A percentile compares a stretch with the other conserved stretches of the same genome.
These are phyloP conservation scores for Sclerospora graminicola DNA, from an alignment of 352 stramenopile species.

Conservation along the genomic window DNA sequence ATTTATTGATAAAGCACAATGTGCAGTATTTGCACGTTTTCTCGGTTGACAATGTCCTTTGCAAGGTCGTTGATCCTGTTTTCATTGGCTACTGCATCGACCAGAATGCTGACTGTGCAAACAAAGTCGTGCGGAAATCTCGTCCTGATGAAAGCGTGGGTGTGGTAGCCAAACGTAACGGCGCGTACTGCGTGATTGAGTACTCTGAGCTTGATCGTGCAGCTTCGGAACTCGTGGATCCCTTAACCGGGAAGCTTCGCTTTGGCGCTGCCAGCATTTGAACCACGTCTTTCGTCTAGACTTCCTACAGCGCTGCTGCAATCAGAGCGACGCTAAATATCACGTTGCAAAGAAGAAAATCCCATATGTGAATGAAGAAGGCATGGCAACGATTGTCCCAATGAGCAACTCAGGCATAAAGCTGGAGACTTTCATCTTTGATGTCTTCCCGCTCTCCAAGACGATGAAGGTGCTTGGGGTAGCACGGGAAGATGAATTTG, in stretches of 20 bases:
- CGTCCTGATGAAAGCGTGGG: constrained; percentile 89
- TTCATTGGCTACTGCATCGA: constrained; percentile 97
- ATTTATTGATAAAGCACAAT: constrained; percentile 71
- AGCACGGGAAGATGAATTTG: constrained; percentile 86
- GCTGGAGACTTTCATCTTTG: constrained; percentile 98
- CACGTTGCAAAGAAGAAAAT: constrained; percentile 98
- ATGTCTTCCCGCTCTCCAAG: constrained; percentile 92
- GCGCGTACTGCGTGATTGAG: constrained; percentile 91
- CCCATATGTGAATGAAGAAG: constrained; percentile 70
- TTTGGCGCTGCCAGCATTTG: constrained; percentile 97
- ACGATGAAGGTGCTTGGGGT: constrained; percentile 92
- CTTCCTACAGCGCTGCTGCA: too few species aligned
- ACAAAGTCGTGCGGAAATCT: constrained; percentile 94
- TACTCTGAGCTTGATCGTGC: too few species aligned
- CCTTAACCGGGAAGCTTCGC: constrained; percentile 68
- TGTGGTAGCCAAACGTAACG: constrained; percentile 69
- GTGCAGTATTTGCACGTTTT: constrained; percentile 95
- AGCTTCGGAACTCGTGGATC: too few species aligned
- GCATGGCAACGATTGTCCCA: constrained; percentile 70
- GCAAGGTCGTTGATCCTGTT: constrained; percentile 89
- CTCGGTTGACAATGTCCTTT: constrained; percentile 97
- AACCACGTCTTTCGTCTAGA: too few species aligned
- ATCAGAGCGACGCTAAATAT: constrained; percentile 54
- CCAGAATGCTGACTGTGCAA: constrained; percentile 95
- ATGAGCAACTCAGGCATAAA: constrained; percentile 92